phyloP scores from a whole-genome alignment of 78 protist genomes.

The Guillardia theta region DNA sequence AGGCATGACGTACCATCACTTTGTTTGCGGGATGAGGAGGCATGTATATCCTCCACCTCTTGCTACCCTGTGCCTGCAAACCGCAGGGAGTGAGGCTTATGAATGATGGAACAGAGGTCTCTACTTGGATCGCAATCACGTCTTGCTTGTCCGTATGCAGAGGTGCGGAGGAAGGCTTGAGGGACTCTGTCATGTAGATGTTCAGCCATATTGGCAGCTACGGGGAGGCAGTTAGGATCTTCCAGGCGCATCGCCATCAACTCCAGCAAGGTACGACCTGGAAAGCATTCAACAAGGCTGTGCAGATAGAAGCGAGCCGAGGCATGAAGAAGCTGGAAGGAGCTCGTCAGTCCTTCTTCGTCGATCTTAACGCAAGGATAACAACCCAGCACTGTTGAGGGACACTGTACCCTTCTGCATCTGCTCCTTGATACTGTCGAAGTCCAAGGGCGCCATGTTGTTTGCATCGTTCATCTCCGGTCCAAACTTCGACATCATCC shows the following conservation, averaged over 20 bases:
- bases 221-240: not conserved
- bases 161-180: not conserved
- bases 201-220: not conserved
- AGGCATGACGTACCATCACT: not conserved
- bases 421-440: not conserved
- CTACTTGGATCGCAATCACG: not conserved
- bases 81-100: not conserved
- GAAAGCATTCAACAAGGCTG: not conserved
- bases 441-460: no score
- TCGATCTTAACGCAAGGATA: not conserved
- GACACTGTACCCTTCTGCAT: not conserved
- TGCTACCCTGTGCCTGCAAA: not conserved
- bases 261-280: not conserved
- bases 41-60: not conserved
- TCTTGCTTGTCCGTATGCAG: not conserved
- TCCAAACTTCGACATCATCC: no score
- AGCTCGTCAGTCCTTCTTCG: not conserved
- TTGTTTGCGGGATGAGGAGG: not conserved
- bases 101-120: not conserved
- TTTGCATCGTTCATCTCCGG: no score
- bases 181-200: not conserved
- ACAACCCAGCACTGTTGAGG: not conserved
- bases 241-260: not conserved
- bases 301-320: not conserved
- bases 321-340: not conserved